phyloP scores from a whole-genome alignment of 2,329 filamentous ascomycete genomes.

The Hypoxylon sp. region DNA sequence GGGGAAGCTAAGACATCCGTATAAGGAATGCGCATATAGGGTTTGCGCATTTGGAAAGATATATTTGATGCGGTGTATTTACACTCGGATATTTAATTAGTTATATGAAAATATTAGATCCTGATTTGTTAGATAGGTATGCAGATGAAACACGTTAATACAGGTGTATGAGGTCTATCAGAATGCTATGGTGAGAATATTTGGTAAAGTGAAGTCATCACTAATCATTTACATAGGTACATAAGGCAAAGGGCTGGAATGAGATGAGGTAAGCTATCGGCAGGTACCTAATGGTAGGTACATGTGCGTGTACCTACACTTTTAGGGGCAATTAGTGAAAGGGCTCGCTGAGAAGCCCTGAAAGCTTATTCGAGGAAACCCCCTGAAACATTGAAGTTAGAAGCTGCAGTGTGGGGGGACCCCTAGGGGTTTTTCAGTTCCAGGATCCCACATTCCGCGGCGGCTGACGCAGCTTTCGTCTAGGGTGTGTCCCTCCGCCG shows the following conservation, averaged over 20 bases:
- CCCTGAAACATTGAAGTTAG: background rate
- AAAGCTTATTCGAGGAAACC: background rate
- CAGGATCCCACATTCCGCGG: constrained; percentile 23
- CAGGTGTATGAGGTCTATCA: constrained; percentile 10
- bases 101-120: background rate
- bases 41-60: constrained; percentile 71
- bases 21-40: constrained; percentile 90
- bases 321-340: no score
- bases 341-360: no score
- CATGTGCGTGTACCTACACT: no score
- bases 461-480: constrained; percentile 38
- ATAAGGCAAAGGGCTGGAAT: background rate
- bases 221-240: constrained; percentile 8
- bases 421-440: constrained; percentile 29
- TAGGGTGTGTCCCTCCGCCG: constrained; percentile 16
- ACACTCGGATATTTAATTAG: constrained; percentile 31
- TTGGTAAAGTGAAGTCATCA: constrained; percentile 39
- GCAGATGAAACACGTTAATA: background rate
- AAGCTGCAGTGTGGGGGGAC: constrained; percentile 15
- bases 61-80: constrained; percentile 19
- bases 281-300: no score
- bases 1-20: constrained; percentile 85
- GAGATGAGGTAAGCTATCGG: constrained; percentile 15
- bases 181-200: constrained; percentile 12
- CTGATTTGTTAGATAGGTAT: background rate